Percentiles rank a stretch among this genome's conserved stretches.
Conservation (phyloP, 768 basidiomycete genomes). For the Gautieria morchelliformis region DNA sequence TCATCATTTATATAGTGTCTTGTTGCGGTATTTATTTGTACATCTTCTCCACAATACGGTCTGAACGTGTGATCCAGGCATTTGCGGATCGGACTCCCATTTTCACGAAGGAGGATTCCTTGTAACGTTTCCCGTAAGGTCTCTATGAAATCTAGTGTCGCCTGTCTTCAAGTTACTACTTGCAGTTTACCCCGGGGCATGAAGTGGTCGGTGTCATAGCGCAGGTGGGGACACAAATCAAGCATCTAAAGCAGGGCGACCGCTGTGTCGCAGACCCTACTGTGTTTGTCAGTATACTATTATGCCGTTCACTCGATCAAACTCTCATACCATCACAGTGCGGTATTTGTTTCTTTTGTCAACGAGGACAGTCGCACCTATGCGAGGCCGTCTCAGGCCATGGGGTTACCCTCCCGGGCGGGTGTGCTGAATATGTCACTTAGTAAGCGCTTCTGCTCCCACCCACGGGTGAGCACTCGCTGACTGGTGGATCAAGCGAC, state of each 20-base stretch:
- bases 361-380: slow-evolving; percentile 68
- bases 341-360: slow-evolving; percentile 79
- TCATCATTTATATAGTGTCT: no score
- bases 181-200: slow-evolving; percentile 61
- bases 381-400: slow-evolving; percentile 80
- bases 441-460: slow-evolving; percentile 43
- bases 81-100: slow-evolving; percentile 53
- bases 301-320: no score
- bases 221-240: slow-evolving; percentile 27
- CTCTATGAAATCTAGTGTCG: no score
- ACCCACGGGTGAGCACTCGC: no score
- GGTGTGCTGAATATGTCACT: slow-evolving; percentile 82
- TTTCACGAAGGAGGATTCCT: slow-evolving; percentile 66
- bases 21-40: no score
- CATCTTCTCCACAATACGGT: no score
- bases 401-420: slow-evolving; percentile 74
- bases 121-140: slow-evolving; percentile 51
- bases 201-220: slow-evolving; percentile 67
- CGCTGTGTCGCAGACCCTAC: no score
- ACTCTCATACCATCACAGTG: slow-evolving; percentile 48
- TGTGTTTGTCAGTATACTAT: no score
- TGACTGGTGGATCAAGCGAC: slow-evolving; percentile 27
- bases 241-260: no score
- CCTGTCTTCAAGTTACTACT: no score
- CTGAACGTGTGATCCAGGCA: no score